Evolutionary conservation across 352 stramenopile genomes (phyloP).

Genomic region (Pythium guiyangense): DNA sequence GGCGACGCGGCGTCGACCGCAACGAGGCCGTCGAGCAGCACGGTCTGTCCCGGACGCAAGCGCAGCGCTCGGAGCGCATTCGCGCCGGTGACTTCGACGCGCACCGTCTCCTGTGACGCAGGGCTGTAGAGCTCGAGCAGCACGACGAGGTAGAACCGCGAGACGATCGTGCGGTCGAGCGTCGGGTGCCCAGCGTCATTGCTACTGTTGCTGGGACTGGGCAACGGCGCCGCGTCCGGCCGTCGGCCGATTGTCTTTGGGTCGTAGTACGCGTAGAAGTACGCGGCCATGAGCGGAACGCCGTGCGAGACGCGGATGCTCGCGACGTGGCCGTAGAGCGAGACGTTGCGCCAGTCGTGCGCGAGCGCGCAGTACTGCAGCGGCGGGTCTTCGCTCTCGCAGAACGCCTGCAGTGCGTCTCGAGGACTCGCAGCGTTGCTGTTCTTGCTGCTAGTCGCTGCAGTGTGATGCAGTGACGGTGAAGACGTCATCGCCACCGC

Average conservation of each 20-base stretch:
- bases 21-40: slow-evolving; percentile 51
- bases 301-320: slow-evolving; percentile 55
- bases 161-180: slow-evolving; percentile 48
- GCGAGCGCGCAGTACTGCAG: slow-evolving; percentile 22
- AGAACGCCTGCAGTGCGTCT: slow-evolving; percentile 7
- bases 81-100: slow-evolving; percentile 45
- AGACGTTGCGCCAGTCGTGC: slow-evolving; percentile 40
- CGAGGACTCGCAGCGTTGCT: neutral
- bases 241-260: slow-evolving; percentile 32
- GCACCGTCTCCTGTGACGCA: slow-evolving; percentile 27
- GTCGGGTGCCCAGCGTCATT: too few species aligned
- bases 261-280: slow-evolving; percentile 67
- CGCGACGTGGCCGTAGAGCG: slow-evolving; percentile 45
- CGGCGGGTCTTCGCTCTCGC: slow-evolving; percentile 19
- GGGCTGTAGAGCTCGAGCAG: slow-evolving; percentile 54
- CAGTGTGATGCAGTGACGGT: too few species aligned
- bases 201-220: slow-evolving; percentile 9
- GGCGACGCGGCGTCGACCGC: slow-evolving; percentile 37
- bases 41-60: slow-evolving; percentile 38
- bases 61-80: slow-evolving; percentile 40
- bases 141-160: slow-evolving; percentile 60
- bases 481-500: too few species aligned
- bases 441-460: neutral
- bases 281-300: slow-evolving; percentile 58
- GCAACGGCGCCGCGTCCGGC: slow-evolving; percentile 9